These are phyloP conservation scores for Ambrosia trifida DNA, from an alignment of 129 eudicot genomes.

Conservation along the genomic window DNA sequence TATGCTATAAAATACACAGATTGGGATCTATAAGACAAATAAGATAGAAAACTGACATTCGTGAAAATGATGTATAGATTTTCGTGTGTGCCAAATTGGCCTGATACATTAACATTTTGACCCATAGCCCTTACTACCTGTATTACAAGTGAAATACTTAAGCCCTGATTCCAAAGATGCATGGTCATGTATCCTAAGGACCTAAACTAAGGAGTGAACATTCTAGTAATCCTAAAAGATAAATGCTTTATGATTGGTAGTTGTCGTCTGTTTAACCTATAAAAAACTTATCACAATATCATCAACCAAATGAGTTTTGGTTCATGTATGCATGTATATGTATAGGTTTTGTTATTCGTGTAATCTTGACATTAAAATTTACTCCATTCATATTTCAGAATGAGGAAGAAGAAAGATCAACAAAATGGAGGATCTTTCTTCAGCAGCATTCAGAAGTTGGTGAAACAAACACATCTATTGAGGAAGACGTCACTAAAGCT, in stretches of 20 bases:
- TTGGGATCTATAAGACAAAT: neutral
- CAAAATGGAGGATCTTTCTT: constrained; percentile 83
- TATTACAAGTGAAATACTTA: no score
- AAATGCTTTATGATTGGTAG: neutral
- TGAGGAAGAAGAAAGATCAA: constrained; percentile 87
- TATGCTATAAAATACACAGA: neutral
- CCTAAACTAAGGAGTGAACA: constrained; percentile 15
- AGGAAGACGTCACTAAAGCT: constrained; percentile 26
- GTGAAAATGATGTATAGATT: constrained; percentile 21
- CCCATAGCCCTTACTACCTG: neutral
- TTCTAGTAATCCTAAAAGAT: neutral
- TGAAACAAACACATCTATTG: constrained; percentile 18
- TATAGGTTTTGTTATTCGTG: constrained; percentile 1
- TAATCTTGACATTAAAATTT: constrained; percentile 1
- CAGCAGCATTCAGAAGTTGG: constrained; percentile 53
- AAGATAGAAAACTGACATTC: constrained; percentile 13
- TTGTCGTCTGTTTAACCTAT: neutral
- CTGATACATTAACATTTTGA: neutral
- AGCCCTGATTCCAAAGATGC: neutral
- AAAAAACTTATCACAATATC: neutral
- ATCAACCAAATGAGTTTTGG: neutral
- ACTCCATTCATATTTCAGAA: constrained; percentile 47
- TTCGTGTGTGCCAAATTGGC: neutral
- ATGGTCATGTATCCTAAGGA: neutral
- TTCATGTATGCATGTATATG: constrained; percentile 3